Evolutionary conservation across 2,329 filamentous ascomycete species (phyloP), one percentile per base, ranked within the genome.

Genomic region (Xylariaceae sp.): DNA sequence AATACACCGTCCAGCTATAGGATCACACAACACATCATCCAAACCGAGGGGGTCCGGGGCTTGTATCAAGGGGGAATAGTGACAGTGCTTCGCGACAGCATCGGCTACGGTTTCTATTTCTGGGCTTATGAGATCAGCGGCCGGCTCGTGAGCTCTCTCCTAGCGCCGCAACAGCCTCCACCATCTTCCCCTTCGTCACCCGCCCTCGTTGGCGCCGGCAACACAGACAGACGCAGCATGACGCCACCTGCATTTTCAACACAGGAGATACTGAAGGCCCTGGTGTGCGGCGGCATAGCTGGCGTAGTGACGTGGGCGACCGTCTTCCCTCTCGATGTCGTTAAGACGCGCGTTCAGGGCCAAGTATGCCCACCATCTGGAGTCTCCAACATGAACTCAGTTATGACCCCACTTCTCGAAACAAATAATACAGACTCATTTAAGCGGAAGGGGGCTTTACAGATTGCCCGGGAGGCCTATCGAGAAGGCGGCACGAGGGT

Each of bases 41-140:
- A 62, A 24, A 65, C 59, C 1, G 61, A 70, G 37, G 78, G 83
- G 3, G 69, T 87, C 3, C 69, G 72, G 27, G 89, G 88, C 0
- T 63, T 96, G 15, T 96, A 94, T 58, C 74, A 81, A 46, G 90
- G 88, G 14, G 90, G 90, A 14, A 70, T 67, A 1, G 78, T 96
- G 12, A 97, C 90, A 1, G 86, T 83, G 37, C 59, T 90, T 28
- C 74, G 90, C 34, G 90, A 97, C 63, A 83, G 83, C 41, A 76
- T 96, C 39, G 90, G 90, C n/a, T 97, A 96, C 64, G 90, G 89
- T 0, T 96, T 96, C 62, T 97, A 96, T 59, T 97, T 97, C 61
- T 94, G 85, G 85, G 83, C 84, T 1, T 97, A 96, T 57, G 85
- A 94, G 62, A 67, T 89, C 42, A 78, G 73, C 48, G 87, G 83